These are phyloP conservation scores for Schwanniomyces occidentalis DNA, from an alignment of 805 yeast genomes.

Conservation along the genomic window DNA sequence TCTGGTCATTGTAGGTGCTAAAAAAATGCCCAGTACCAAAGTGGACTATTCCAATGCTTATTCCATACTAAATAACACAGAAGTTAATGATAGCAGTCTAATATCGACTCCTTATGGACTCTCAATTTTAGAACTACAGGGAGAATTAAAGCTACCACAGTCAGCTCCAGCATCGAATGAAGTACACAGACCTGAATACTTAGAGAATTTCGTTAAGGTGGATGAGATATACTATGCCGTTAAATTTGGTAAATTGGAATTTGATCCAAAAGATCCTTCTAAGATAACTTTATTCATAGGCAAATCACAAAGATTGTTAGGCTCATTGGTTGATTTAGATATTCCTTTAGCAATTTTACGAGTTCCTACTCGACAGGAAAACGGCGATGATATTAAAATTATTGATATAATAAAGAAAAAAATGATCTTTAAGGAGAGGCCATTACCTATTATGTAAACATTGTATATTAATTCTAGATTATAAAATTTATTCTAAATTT, in stretches of 20 bases:
- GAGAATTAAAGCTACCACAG: conserved; percentile 55
- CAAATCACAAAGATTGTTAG: conserved; percentile 67
- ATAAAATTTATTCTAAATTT: conserved; percentile 10
- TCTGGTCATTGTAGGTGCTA: no score
- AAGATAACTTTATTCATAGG: conserved; percentile 65
- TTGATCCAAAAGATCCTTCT: conserved; percentile 37
- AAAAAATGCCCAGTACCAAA: conserved; percentile 19
- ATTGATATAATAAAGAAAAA: conserved; percentile 61
- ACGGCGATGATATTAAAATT: conserved; percentile 41
- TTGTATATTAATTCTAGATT: not conserved
- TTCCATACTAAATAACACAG: conserved; percentile 6
- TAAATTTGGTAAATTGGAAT: conserved; percentile 48
- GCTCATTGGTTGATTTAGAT: conserved; percentile 56
- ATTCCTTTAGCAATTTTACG: conserved; percentile 66
- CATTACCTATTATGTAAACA: conserved; percentile 71
- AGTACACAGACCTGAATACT: conserved; percentile 25
- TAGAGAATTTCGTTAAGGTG: conserved; percentile 32
- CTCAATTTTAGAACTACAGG: conserved; percentile 69
- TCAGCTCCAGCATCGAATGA: conserved; percentile 34
- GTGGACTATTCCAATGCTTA: conserved; percentile 16
- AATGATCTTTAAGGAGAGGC: conserved; percentile 64
- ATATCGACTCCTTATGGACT: conserved; percentile 59
- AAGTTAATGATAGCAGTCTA: conserved; percentile 12
- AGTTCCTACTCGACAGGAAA: conserved; percentile 31
- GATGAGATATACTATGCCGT: conserved; percentile 46